Conservation (phyloP, 805 yeast genomes). For the Metschnikowia bowlesiae region DNA sequence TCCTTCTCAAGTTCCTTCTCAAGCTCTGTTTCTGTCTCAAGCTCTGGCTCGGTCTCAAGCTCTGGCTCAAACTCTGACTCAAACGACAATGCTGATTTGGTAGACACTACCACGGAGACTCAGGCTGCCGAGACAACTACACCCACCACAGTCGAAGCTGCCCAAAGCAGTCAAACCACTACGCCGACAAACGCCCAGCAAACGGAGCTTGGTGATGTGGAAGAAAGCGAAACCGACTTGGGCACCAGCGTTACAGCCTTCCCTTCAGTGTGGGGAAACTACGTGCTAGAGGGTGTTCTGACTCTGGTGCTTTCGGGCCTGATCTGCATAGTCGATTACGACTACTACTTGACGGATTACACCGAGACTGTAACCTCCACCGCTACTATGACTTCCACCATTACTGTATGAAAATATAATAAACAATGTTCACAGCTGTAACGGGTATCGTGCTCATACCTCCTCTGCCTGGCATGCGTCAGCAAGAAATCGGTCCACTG, state of each 20-base stretch:
- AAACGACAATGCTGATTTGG: not conserved
- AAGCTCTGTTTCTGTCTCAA: not conserved
- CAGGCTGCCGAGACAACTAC: constrained; percentile 5
- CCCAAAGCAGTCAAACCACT: constrained; percentile 3
- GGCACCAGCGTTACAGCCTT: constrained; percentile 11
- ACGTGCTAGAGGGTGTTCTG: constrained; percentile 31
- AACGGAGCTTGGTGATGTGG: constrained; percentile 27
- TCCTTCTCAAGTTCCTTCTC: no score
- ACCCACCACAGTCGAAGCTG: constrained; percentile 7
- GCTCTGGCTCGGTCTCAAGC: not conserved
- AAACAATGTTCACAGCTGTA: not conserved
- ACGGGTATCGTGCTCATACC: no score
- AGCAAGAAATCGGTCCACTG: no score
- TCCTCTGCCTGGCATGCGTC: no score
- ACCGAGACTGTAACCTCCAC: constrained; percentile 37
- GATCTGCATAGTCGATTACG: constrained; percentile 35
- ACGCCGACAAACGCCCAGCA: constrained; percentile 8
- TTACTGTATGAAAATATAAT: constrained; percentile 18
- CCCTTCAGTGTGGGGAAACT: constrained; percentile 23
- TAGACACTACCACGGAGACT: not conserved
- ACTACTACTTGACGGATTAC: constrained; percentile 28
- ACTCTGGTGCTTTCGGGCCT: constrained; percentile 27
- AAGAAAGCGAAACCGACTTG: not conserved
- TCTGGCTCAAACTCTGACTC: not conserved
- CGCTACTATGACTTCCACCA: constrained; percentile 32